Evolutionary conservation across 306 rosid species (phyloP).

Genomic region (Adenanthera pavonina): DNA sequence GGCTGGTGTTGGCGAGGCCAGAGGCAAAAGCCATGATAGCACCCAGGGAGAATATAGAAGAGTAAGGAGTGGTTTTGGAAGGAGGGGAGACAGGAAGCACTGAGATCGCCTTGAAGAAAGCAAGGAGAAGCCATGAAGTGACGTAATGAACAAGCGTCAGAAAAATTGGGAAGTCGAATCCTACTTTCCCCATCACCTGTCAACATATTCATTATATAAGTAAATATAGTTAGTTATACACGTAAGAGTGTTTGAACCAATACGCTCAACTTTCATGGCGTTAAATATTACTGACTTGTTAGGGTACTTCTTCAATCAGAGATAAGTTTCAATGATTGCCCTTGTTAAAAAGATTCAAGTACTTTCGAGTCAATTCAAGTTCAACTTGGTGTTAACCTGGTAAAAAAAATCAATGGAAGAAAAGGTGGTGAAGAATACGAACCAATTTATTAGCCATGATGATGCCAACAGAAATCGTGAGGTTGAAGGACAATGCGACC

Average conservation of each 20-base stretch:
- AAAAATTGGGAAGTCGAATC: slow-evolving; percentile 88
- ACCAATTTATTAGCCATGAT: slow-evolving; percentile 3
- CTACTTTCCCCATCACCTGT: slow-evolving; percentile 96
- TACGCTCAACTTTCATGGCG: no score
- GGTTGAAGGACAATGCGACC: slow-evolving; percentile 75
- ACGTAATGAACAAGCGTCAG: slow-evolving; percentile 83
- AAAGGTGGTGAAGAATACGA: neutral
- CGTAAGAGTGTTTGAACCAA: no score
- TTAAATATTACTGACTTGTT: no score
- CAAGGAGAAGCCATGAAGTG: slow-evolving; percentile 87
- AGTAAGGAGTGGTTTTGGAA: slow-evolving; percentile 82
- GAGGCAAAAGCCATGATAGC: slow-evolving; percentile 97
- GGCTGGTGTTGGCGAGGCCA: slow-evolving; percentile 96
- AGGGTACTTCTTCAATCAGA: no score
- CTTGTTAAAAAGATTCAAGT: no score
- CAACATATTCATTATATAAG: neutral
- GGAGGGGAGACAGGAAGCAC: slow-evolving; percentile 90
- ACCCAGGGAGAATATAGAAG: slow-evolving; percentile 88
- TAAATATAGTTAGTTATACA: neutral
- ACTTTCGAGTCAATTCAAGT: no score
- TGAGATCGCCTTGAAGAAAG: slow-evolving; percentile 71
- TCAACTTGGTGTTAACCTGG: no score
- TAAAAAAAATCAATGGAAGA: neutral
- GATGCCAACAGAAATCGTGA: neutral
- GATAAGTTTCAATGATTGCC: no score